These are phyloP conservation scores for Colletotrichum sp. DNA, from an alignment of 2,329 filamentous ascomycete genomes.

Conservation along the genomic window DNA sequence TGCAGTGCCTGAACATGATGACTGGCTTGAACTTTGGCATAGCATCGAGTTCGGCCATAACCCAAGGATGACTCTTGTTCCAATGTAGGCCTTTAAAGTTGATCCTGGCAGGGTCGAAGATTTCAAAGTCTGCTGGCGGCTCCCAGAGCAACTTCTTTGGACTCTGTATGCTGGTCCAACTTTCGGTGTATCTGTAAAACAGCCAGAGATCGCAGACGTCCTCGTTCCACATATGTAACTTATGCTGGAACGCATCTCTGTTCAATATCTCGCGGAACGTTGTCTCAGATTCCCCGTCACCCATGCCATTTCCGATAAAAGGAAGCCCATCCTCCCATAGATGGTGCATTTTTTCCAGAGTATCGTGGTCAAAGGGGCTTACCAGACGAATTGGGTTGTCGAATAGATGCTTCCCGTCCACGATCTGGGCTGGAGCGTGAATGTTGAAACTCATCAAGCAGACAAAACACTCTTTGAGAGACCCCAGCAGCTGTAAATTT, in stretches of 20 bases:
- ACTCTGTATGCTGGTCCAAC: rapidly evolving
- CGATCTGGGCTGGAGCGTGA: rapidly evolving
- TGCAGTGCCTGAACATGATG: not conserved
- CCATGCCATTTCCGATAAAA: rapidly evolving
- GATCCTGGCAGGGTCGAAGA: not conserved
- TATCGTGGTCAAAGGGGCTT: rapidly evolving
- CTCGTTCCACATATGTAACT: rapidly evolving
- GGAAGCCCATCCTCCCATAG: not conserved
- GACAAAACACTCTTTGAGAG: not conserved
- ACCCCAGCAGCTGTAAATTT: not conserved
- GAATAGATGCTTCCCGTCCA: rapidly evolving
- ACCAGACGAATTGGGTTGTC: rapidly evolving
- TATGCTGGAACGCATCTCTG: rapidly evolving
- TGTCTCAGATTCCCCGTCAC: rapidly evolving
- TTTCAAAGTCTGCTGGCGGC: not conserved
- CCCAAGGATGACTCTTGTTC: not conserved
- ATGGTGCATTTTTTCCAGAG: rapidly evolving
- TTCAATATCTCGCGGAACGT: not conserved
- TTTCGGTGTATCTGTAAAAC: not conserved
- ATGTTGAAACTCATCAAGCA: not conserved
- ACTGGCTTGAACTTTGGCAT: not conserved
- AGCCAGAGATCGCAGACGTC: not conserved
- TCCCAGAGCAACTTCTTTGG: not conserved
- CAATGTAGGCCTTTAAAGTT: not conserved
- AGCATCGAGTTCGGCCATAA: not conserved